Evolutionary conservation across 352 stramenopile genomes (phyloP).

Genomic region (Globisporangium cystogenes): DNA sequence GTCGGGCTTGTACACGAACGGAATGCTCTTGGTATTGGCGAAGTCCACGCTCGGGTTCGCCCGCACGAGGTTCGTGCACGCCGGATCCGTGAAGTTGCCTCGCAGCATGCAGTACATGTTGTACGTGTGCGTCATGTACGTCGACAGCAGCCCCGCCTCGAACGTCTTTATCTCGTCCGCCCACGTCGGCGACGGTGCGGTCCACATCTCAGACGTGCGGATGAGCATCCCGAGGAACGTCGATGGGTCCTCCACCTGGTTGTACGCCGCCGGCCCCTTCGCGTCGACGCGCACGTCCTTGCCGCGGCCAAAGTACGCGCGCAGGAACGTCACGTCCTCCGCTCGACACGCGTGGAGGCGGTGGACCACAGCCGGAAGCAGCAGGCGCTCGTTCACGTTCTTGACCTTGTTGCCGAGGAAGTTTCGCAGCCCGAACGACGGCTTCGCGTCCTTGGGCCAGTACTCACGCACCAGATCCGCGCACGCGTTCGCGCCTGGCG

Average conservation of each 20-base stretch:
- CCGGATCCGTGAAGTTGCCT: conserved; percentile 5
- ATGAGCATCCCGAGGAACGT: conserved; percentile 11
- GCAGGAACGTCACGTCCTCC: conserved; percentile 3
- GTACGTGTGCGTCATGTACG: conserved; percentile 1
- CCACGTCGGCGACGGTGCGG: conserved; percentile 10
- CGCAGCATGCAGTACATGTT: conserved; percentile 13
- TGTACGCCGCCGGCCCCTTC: background rate
- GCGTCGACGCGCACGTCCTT: background rate
- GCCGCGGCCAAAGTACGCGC: background rate
- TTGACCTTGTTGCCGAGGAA: background rate
- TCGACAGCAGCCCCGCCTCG: conserved; percentile 4
- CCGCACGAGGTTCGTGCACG: conserved; percentile 6
- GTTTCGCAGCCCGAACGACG: background rate
- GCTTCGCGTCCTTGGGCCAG: background rate
- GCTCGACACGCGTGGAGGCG: background rate
- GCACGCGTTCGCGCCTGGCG: background rate
- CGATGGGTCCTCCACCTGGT: conserved; percentile 6
- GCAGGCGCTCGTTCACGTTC: background rate
- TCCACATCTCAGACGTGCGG: conserved; percentile 13
- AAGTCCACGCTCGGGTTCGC: background rate
- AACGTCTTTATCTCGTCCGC: conserved; percentile 1
- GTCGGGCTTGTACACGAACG: conserved; percentile 27
- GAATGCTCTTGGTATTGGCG: background rate
- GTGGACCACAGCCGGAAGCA: conserved; percentile 7
- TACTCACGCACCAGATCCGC: background rate